These are phyloP conservation scores for Phytophthora sp. DNA, from an alignment of 352 stramenopile species.

Conservation along the genomic window DNA sequence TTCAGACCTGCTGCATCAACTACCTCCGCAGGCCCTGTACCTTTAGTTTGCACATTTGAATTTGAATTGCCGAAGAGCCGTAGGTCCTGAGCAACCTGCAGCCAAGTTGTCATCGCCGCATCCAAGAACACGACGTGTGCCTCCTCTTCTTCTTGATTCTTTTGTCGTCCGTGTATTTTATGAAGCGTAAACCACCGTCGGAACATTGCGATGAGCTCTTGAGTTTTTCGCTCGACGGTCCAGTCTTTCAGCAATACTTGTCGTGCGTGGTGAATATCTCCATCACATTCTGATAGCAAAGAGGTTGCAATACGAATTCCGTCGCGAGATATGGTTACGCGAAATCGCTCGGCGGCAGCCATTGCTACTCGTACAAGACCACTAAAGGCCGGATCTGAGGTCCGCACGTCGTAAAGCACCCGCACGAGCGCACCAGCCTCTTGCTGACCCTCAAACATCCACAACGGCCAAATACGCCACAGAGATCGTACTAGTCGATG, in stretches of 20 bases:
- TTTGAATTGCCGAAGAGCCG: slow-evolving; percentile 32
- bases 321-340: slow-evolving; percentile 40
- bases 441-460: slow-evolving; percentile 75
- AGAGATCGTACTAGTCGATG: slow-evolving; percentile 66
- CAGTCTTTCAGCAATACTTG: slow-evolving; percentile 38
- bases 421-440: slow-evolving; percentile 66
- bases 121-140: slow-evolving; percentile 68
- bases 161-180: slow-evolving; percentile 6
- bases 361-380: slow-evolving; percentile 68
- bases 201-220: slow-evolving; percentile 56
- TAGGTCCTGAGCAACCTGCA: slow-evolving; percentile 61
- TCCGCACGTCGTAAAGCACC: slow-evolving; percentile 65
- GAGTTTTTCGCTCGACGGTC: slow-evolving; percentile 50
- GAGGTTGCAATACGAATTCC: slow-evolving; percentile 50
- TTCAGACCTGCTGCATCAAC: slow-evolving; percentile 46
- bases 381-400: slow-evolving; percentile 66
- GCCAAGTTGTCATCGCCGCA: slow-evolving; percentile 60
- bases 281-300: slow-evolving; percentile 41
- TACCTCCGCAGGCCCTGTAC: slow-evolving; percentile 4
- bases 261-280: slow-evolving; percentile 38
- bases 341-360: slow-evolving; percentile 52
- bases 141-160: slow-evolving; percentile 14
- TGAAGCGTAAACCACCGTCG: slow-evolving; percentile 49
- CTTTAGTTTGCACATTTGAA: not conserved
- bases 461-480: slow-evolving; percentile 70